phyloP scores from a whole-genome alignment of 202 grass and related monocot species.

The Dendrocalamus latiflorus region DNA sequence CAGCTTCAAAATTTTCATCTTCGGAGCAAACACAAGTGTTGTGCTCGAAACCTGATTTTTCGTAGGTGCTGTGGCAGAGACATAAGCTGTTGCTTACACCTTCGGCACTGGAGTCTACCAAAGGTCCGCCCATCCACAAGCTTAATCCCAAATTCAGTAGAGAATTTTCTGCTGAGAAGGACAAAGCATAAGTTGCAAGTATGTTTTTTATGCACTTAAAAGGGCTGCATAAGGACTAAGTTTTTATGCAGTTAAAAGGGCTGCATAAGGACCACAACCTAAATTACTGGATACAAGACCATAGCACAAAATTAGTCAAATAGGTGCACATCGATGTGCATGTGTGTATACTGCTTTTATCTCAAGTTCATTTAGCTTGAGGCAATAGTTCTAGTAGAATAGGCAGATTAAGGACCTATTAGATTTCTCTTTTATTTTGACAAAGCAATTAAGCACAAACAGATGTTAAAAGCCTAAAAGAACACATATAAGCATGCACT shows the following conservation, averaged over 20 bases:
- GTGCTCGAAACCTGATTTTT: constrained; percentile 29
- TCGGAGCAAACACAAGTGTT: constrained; percentile 18
- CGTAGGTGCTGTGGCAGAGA: constrained; percentile 32
- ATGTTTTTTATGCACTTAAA: background rate
- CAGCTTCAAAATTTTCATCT: constrained; percentile 13
- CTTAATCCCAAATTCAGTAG: constrained; percentile 23
- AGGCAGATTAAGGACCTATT: background rate
- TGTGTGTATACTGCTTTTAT: background rate
- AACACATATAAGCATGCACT: background rate
- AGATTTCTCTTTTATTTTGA: background rate
- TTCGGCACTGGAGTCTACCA: background rate
- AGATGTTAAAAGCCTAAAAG: background rate
- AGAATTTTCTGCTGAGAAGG: constrained; percentile 16
- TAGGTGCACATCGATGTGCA: background rate
- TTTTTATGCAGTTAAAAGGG: background rate
- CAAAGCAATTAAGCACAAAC: background rate
- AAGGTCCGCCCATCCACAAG: constrained; percentile 54
- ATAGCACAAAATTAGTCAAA: background rate
- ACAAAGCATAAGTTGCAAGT: background rate
- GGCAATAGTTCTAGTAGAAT: background rate
- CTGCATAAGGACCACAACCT: background rate
- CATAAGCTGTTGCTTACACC: constrained; percentile 42
- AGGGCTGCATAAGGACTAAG: background rate
- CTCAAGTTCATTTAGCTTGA: background rate
- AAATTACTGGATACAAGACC: background rate